Base-by-base conservation (phyloP, 768 basidiomycete genomes). In the Kwoniella sp. region DNA sequence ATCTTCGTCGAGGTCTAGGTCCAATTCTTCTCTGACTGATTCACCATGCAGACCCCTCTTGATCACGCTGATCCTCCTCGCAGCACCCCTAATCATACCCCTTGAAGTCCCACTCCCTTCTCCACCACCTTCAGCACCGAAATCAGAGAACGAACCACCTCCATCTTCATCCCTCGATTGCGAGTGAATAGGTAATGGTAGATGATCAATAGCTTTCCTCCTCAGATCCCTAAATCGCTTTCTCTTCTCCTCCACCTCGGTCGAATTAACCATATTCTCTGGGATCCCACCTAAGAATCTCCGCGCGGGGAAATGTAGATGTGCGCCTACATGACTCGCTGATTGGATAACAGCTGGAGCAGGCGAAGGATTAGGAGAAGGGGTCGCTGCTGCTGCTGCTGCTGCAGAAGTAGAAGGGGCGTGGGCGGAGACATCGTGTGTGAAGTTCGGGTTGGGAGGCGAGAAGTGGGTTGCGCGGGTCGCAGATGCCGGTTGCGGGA, bases 231-330 rank as follows among this genome's bases (percentile, higher is more conserved):
- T 29, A 8, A 75, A 67, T n/a, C 58, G 47, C 40, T 62, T 17
- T 33, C 62, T 50, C 17, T 65, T 68, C 52, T 67, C 69, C 21
- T 61, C 50, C 1, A 58, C 71, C 33, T 75, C 70, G 22, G 52
- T 51, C 7, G 72, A 73, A 53, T 77, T 68, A n/a, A 68, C 55
- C 1, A 69, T 58, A 26, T 54, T 61, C 36, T 74, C 69, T 2
- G 77, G 77, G 15, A 79, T 68, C 15, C 66, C 68, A 8, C 77
- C 77, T n/a, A 79, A 58, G 61, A 79, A 77, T 15, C 73, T 60
- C 9, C 77, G 63, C 24, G 64, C 67, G 21, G 72, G 57, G 59
- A 67, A 57, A 64, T 74, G 72, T 5, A 26, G 5, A 13, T 13
- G 7, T 13, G 33, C 40, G 10, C 25, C 48, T 2, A 49, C 25